These are phyloP conservation scores for Coniella lustricola DNA, from an alignment of 2,329 filamentous ascomycete genomes.

Conservation along the genomic window DNA sequence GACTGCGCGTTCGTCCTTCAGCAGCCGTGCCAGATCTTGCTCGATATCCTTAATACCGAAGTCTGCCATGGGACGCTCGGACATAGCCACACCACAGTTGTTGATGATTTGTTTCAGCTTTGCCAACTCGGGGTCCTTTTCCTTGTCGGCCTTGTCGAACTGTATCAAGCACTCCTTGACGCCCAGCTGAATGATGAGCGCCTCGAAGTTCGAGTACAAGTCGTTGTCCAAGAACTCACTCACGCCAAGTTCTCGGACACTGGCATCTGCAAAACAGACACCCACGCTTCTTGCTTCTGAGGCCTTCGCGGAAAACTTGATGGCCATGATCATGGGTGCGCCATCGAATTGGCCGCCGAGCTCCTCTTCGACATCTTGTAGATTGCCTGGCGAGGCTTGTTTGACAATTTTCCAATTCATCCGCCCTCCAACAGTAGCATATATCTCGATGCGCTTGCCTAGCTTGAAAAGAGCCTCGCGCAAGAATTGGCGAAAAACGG, in stretches of 20 bases:
- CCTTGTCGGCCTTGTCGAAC: slow-evolving; percentile 68
- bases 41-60: slow-evolving; percentile 91
- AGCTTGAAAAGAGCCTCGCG: slow-evolving; percentile 88
- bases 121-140: slow-evolving; percentile 78
- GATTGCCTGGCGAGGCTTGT: slow-evolving; percentile 88
- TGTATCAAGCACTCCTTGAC: slow-evolving; percentile 92
- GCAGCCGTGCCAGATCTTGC: slow-evolving; percentile 78
- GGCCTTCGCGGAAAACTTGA: slow-evolving; percentile 87
- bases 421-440: slow-evolving; percentile 65
- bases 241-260: slow-evolving; percentile 88
- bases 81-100: slow-evolving; percentile 83
- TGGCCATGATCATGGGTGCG: slow-evolving; percentile 88
- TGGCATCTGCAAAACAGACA: slow-evolving; percentile 96
- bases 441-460: slow-evolving; percentile 87
- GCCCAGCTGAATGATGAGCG: slow-evolving; percentile 89
- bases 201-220: slow-evolving; percentile 95
- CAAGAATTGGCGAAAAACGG: slow-evolving; percentile 91
- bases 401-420: slow-evolving; percentile 92
- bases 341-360: slow-evolving; percentile 79
- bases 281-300: slow-evolving; percentile 79
- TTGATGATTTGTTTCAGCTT: slow-evolving; percentile 87
- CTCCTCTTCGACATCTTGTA: slow-evolving; percentile 96
- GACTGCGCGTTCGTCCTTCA: slow-evolving; percentile 78
- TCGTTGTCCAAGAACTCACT: slow-evolving; percentile 99
- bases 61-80: slow-evolving; percentile 68